A percentile compares a stretch with the other conserved stretches of the same genome.
Conservation (phyloP, 176 grass and related monocot species). For the Alloteropsis semialata region DNA sequence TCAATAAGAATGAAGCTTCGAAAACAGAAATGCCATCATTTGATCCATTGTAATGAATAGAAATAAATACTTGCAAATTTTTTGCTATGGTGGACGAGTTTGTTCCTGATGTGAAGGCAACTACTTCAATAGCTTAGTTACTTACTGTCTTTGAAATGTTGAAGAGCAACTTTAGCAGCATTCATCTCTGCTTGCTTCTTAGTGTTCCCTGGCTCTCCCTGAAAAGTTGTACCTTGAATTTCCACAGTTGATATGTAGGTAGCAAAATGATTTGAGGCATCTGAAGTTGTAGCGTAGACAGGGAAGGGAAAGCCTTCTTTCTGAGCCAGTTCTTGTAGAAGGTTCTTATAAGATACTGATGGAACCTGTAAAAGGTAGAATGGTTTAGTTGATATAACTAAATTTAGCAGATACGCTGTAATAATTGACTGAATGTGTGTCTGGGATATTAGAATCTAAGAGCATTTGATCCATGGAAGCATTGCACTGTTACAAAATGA, state of each 20-base stretch:
- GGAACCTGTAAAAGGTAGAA: slow-evolving; percentile 54
- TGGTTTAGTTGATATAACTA: slow-evolving; percentile 3
- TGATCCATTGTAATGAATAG: not conserved
- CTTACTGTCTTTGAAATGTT: slow-evolving; percentile 60
- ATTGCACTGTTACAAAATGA: not conserved
- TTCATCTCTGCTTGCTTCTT: slow-evolving; percentile 75
- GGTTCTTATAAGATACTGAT: slow-evolving; percentile 41
- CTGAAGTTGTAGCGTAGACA: slow-evolving; percentile 39
- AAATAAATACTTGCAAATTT: not conserved
- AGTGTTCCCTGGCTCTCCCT: slow-evolving; percentile 49
- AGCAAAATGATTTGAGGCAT: slow-evolving; percentile 14
- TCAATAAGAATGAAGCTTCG: slow-evolving; percentile 1
- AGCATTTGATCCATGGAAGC: not conserved
- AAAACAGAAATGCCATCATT: not conserved
- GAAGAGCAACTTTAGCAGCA: slow-evolving; percentile 63
- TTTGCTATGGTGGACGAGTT: not conserved
- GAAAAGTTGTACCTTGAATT: slow-evolving; percentile 48
- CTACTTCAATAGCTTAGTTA: slow-evolving; percentile 26
- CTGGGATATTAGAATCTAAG: slow-evolving; percentile 25
- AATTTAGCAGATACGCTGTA: slow-evolving; percentile 14
- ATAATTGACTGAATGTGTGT: not conserved
- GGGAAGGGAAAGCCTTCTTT: slow-evolving; percentile 60
- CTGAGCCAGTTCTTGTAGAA: slow-evolving; percentile 61
- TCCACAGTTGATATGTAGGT: slow-evolving; percentile 52
- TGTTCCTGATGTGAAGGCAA: not conserved